Conservation (phyloP, 345 rosid species). For the thale cress (Arabidopsis thaliana) region DNA sequence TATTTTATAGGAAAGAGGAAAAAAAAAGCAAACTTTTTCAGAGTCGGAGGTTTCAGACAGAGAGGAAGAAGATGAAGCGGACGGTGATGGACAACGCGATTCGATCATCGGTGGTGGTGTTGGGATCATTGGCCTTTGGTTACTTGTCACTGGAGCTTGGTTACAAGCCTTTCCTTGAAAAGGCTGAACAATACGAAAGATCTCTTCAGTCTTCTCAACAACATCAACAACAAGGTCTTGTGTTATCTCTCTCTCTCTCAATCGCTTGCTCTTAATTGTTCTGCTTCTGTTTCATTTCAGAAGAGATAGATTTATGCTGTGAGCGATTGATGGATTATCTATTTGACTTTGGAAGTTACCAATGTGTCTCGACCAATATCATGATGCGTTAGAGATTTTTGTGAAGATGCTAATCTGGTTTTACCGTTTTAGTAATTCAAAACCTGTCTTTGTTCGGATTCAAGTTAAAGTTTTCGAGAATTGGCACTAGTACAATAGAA, state of each 20-base stretch:
- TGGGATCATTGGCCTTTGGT: constrained; percentile 77
- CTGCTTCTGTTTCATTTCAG: background rate
- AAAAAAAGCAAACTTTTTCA: background rate
- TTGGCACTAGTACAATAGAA: background rate
- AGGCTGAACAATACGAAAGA: constrained; percentile 51
- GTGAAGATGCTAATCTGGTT: background rate
- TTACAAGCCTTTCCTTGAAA: constrained; percentile 69
- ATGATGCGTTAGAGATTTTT: background rate
- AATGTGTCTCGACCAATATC: background rate
- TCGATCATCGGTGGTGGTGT: constrained; percentile 52
- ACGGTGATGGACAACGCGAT: constrained; percentile 50
- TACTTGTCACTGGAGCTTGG: constrained; percentile 68
- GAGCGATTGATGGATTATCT: background rate
- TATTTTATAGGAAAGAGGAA: background rate
- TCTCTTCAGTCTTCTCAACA: constrained; percentile 37
- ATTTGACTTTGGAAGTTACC: constrained; percentile 1
- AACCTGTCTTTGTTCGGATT: background rate
- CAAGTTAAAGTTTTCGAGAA: background rate
- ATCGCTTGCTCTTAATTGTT: background rate
- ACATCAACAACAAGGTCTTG: constrained; percentile 40
- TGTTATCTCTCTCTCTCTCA: background rate
- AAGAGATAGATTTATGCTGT: background rate
- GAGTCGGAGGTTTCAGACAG: background rate
- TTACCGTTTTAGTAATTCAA: background rate
- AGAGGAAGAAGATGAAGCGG: constrained; percentile 41